These are phyloP conservation scores for Penicillium canescens DNA, from an alignment of 495 filamentous ascomycete genomes.

Conservation along the genomic window DNA sequence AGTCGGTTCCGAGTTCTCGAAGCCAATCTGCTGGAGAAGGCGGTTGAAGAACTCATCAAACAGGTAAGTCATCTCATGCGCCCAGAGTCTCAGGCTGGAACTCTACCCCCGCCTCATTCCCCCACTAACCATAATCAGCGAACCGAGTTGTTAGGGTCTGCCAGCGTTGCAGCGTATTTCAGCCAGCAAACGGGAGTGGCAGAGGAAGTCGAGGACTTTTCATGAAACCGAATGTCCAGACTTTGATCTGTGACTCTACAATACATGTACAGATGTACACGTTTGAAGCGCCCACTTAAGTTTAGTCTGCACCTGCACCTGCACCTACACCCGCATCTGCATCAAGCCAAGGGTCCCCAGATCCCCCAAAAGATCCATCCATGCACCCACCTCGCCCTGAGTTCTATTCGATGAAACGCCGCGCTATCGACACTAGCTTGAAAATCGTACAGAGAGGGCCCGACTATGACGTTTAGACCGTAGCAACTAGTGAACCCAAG, in stretches of 20 bases:
- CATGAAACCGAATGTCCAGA: constrained; percentile 24
- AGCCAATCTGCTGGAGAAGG: constrained; percentile 53
- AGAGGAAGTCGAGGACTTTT: constrained; percentile 50
- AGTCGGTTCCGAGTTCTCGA: constrained; percentile 60
- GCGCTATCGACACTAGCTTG: constrained; percentile 2
- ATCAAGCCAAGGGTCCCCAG: neutral
- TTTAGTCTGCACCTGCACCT: neutral
- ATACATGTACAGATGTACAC: neutral
- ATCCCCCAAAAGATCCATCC: constrained; percentile 2
- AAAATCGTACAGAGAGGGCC: neutral
- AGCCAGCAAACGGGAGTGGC: constrained; percentile 26
- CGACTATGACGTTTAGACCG: constrained; percentile 4
- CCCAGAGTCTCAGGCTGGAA: neutral
- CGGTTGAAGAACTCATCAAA: constrained; percentile 53
- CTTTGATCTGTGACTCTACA: neutral
- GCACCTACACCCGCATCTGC: too few species aligned
- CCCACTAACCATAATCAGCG: constrained; percentile 29
- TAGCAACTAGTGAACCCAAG: neutral
- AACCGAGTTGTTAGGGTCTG: constrained; percentile 41
- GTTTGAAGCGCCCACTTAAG: neutral
- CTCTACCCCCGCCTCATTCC: neutral
- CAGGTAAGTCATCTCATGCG: constrained; percentile 52
- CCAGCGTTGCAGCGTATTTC: constrained; percentile 47
- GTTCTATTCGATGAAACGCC: constrained; percentile 5
- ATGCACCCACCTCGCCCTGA: neutral